Evolutionary conservation across 805 yeast genomes (phyloP), one percentile per base, ranked within the genome.

Genomic region (Dipodascus geniculatus): DNA sequence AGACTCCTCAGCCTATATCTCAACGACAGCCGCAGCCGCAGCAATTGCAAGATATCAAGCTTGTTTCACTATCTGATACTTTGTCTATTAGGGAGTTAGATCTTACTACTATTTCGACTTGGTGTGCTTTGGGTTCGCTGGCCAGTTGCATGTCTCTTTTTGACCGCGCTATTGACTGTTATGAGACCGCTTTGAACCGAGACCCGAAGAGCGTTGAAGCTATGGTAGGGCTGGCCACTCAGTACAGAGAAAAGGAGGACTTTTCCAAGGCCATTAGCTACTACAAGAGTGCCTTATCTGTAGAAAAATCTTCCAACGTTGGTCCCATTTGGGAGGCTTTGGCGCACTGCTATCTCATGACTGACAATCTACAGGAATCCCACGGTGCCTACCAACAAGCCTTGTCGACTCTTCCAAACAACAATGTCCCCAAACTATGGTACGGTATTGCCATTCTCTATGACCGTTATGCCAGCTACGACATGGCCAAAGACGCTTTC

Each of bases 401-500:
- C 1, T 74, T 93, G 50, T 85, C 87, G 68, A 93, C 88, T 67
- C 72, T 90, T 65, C 87, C 86, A 58, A 90, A 93, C 64, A 95
- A 96, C 50, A 87, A 88, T 61, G 97, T 90, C 52, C 98, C 98
- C 54, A 89, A 89, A 66, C 78, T 93, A 61, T 93, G 99, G 99
- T 97, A 93, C 69, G 99, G 99, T 0, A 91, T 93, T 60, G 99
- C 98, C 35, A 93, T 93, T 55, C 75, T 93, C 56, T 93, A 93
- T 68, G 99, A 93, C 69, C 76, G 98, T 52, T 93, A 93, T 68
- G 99, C 99, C 24, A 86, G 96, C 3, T 72, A 91, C 58, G 98
- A 91, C 70, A 91, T 91, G 64, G 99, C 99, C 2, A 98, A 93
- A 68, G 99, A 93, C 69, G 98, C 99, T 2, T 91, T 93, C 71